Evolutionary conservation across 345 rosid species (phyloP), one percentile per base, ranked within the genome.

Genomic region (Boechera retrofracta): DNA sequence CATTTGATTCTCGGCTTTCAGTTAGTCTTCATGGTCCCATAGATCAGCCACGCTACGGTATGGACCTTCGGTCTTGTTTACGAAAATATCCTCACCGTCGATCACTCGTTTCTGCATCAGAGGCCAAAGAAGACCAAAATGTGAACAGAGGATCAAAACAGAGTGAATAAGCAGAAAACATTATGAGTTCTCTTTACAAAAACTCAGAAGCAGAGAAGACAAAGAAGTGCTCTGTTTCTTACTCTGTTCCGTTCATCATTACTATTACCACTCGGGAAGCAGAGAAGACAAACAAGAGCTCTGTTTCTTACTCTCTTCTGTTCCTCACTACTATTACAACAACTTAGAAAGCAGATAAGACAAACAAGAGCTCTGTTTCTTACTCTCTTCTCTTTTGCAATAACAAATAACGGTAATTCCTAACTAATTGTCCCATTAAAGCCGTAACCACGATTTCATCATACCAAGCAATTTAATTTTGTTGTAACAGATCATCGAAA

Each of bases 1-100:
- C 5, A 15, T 52, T 31, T 26, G 36, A 15, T 69, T 13, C 18
- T 51, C 4, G 36, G 26, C 0, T 59, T 59, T 68, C 13, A 35
- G 10, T 82, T 77, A 81, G 67, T 81, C 87, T 75, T 83, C 91
- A 58, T 83, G 77, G 67, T 87, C 93, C 91, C 87, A 89, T 28
- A 85, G 67, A 62, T 84, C 88, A 6, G 87, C 93, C 54, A 82
- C 86, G 7, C 84, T 81, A 13, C 74, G 79, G 72, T 81, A 81
- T 10, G 88, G 87, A 10, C 90, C 88, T 0, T 56, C 75, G 0
- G 44, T 75, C 77, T 82, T 75, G 81, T 82, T 85, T 24, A 82
- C 88, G 33, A 83, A 82, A 8, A 84, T 16, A 11, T 84, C 81
- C 72, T 70, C 89, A 7, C 88, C 89, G 36, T 80, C 83, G 33